Evolutionary conservation across 2,329 filamentous ascomycete species (phyloP).

Genomic region (Aureobasidium sp.): DNA sequence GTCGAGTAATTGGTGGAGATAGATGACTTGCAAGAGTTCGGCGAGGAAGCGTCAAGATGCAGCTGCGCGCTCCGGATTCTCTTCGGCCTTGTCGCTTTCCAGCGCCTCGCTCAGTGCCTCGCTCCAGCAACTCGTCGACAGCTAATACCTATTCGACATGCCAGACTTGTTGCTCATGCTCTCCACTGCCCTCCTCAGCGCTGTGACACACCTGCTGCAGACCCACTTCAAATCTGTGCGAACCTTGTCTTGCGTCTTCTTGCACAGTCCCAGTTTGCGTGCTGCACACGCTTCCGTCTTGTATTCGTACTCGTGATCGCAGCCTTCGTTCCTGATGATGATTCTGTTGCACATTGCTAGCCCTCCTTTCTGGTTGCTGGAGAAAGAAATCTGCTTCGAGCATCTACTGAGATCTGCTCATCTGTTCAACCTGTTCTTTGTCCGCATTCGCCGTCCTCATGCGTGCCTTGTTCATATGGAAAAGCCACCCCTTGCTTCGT

Average conservation of each 20-base stretch:
- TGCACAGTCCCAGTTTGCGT: not conserved
- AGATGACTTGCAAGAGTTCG: not conserved
- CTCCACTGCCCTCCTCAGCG: not conserved
- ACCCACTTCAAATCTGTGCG: not conserved
- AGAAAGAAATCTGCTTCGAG: not conserved
- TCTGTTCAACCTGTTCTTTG: not conserved
- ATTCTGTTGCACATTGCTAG: conserved; percentile 12
- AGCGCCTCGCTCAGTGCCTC: not conserved
- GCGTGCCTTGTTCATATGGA: conserved; percentile 2
- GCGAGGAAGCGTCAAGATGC: not conserved
- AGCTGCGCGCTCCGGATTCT: not conserved
- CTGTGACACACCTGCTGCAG: not conserved
- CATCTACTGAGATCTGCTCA: not conserved
- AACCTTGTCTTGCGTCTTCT: conserved; percentile 4
- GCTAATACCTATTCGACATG: not conserved
- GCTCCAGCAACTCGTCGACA: not conserved
- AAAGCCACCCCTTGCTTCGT: not conserved
- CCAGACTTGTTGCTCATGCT: conserved; percentile 1
- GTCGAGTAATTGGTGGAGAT: not conserved
- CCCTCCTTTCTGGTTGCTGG: not conserved
- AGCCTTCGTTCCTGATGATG: not conserved
- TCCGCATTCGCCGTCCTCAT: not conserved
- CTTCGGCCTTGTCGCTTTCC: not conserved
- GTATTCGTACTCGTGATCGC: not conserved
- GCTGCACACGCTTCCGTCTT: not conserved